phyloP scores from a whole-genome alignment of 2,329 filamentous ascomycete genomes.

The Hymenoscyphus fraxineus region DNA sequence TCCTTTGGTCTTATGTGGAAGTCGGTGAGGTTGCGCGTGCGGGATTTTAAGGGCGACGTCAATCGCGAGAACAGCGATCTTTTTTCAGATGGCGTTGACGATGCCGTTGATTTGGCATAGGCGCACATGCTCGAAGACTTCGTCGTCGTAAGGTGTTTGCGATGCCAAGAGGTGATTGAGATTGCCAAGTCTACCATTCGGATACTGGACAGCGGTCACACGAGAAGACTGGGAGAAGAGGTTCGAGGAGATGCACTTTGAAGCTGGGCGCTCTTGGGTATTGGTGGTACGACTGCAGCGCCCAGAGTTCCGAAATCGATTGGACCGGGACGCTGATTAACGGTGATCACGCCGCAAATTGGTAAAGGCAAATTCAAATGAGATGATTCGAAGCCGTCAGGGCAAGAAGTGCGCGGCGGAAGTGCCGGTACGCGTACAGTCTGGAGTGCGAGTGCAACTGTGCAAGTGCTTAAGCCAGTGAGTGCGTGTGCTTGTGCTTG shows the following conservation, averaged over 20 bases:
- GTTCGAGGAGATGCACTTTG: conserved; percentile 1
- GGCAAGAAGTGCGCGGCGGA: not conserved
- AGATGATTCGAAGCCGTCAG: not conserved
- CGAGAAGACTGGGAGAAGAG: conserved; percentile 6
- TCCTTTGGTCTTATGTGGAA: conserved; percentile 76
- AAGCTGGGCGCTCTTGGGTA: conserved; percentile 6
- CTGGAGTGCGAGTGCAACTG: too few species aligned
- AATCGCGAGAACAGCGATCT: conserved; percentile 40
- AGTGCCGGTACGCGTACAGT: not conserved
- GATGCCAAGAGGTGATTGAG: conserved; percentile 31
- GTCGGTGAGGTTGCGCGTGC: conserved; percentile 65
- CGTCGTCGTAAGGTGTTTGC: conserved; percentile 23
- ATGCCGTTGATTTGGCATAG: conserved; percentile 27
- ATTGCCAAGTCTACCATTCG: conserved; percentile 27
- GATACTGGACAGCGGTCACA: conserved; percentile 21
- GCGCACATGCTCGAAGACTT: conserved; percentile 32
- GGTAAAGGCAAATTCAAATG: not conserved
- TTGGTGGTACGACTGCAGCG: conserved; percentile 7
- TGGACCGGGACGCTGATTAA: not conserved
- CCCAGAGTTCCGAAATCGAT: conserved; percentile 3
- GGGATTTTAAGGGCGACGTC: conserved; percentile 42
- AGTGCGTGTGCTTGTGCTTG: too few species aligned
- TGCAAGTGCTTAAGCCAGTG: too few species aligned
- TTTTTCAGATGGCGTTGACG: conserved; percentile 25
- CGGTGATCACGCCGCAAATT: not conserved